phyloP scores from a whole-genome alignment of 352 stramenopile species.

The Pythium biforme region DNA sequence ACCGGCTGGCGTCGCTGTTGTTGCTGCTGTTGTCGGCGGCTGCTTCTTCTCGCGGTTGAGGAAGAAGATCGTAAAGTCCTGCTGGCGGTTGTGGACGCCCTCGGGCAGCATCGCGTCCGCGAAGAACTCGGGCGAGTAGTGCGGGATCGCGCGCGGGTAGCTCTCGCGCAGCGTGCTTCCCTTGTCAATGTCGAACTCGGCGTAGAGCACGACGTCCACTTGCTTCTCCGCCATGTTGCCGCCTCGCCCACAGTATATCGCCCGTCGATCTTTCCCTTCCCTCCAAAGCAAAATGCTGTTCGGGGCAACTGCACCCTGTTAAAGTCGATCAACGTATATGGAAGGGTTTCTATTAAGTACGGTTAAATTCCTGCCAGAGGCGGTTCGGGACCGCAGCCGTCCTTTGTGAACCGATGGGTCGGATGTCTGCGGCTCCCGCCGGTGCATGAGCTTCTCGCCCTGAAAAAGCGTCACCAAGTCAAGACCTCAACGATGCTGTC shows the following conservation, averaged over 20 bases:
- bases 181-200: constrained; percentile 88
- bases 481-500: constrained; percentile 17
- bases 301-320: constrained; percentile 25
- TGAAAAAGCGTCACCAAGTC: not conserved
- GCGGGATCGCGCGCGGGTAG: constrained; percentile 52
- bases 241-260: no score
- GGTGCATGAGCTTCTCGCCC: not conserved
- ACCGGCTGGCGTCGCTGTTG: not conserved
- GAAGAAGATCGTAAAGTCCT: constrained; percentile 89
- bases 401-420: not conserved
- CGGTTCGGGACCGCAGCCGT: not conserved
- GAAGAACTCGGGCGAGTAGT: constrained; percentile 89
- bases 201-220: constrained; percentile 76
- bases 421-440: constrained; percentile 10
- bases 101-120: constrained; percentile 88
- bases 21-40: not conserved
- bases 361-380: constrained; percentile 1
- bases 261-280: constrained; percentile 2
- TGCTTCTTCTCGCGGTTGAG: constrained; percentile 62
- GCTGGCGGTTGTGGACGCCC: constrained; percentile 83
- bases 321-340: constrained; percentile 19
- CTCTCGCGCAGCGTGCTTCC: constrained; percentile 80
- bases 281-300: not conserved
- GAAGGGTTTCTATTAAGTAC: constrained; percentile 14
- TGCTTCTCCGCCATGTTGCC: constrained; percentile 29